Percentiles rank a stretch among this genome's conserved stretches.
These are phyloP conservation scores for Fusarium clavum DNA, from an alignment of 2,329 filamentous ascomycete species.

Conservation along the genomic window DNA sequence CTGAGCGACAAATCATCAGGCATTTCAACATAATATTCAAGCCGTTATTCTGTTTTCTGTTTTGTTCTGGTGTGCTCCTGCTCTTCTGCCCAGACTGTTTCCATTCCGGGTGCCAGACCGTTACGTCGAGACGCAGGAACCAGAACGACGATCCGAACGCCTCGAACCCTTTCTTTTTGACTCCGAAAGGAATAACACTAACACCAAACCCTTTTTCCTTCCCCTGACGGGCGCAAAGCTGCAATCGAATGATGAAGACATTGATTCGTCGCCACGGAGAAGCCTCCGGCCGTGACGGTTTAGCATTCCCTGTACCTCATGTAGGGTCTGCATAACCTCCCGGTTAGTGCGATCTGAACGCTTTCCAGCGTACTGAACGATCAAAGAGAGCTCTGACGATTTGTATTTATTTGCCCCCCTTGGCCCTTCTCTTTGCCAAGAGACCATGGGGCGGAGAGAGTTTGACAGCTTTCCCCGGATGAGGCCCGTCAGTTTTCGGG, in stretches of 20 bases:
- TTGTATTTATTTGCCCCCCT: constrained; percentile 15
- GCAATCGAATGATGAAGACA: constrained; percentile 63
- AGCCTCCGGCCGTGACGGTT: constrained; percentile 44
- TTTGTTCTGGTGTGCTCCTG: neutral
- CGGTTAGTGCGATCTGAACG: constrained; percentile 54
- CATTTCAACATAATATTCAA: constrained; percentile 34
- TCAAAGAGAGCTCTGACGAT: constrained; percentile 65
- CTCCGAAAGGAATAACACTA: constrained; percentile 1
- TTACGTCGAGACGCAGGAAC: neutral
- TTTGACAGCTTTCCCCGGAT: constrained; percentile 6
- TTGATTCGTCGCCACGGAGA: constrained; percentile 48
- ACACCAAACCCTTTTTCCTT: neutral
- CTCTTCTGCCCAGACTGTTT: neutral
- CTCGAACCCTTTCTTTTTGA: neutral
- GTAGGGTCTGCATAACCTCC: constrained; percentile 34
- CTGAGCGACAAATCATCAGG: constrained; percentile 12
- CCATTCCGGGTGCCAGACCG: neutral
- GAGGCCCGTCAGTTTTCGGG: neutral
- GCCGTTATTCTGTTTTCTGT: constrained; percentile 22
- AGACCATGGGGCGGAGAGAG: neutral
- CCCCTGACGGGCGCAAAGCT: neutral
- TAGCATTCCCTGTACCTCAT: constrained; percentile 23
- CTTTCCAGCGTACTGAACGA: constrained; percentile 57
- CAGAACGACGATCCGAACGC: neutral
- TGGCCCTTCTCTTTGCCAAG: neutral